phyloP scores from a whole-genome alignment of 768 basidiomycete genomes.

The Lactarius vividus region DNA sequence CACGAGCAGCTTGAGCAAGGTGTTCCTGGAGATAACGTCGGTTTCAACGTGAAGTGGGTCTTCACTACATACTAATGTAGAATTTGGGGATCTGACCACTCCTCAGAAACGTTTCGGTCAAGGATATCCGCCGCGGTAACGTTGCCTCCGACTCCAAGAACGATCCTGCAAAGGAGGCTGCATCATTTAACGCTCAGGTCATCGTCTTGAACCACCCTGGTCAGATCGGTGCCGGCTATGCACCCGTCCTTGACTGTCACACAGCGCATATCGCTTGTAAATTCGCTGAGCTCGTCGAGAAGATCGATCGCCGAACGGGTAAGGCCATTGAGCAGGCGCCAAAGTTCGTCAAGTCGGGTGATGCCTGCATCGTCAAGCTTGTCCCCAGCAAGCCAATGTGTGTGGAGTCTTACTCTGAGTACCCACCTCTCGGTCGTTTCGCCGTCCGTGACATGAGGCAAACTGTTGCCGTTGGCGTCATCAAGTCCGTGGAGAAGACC shows the following conservation, averaged over 20 bases:
- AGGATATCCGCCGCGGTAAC: conserved; percentile 99
- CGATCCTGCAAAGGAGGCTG: conserved; percentile 99
- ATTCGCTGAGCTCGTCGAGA: conserved; percentile 97
- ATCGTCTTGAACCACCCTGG: conserved; percentile 99
- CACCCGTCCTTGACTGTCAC: conserved; percentile 99
- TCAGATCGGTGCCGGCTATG: conserved; percentile 99
- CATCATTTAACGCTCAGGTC: conserved; percentile 99
- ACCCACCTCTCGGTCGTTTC: conserved; percentile 99
- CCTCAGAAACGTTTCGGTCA: conserved; percentile 95
- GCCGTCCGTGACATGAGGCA: conserved; percentile 99
- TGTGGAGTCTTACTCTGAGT: conserved; percentile 92
- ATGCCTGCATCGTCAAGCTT: conserved; percentile 98
- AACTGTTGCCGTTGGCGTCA: conserved; percentile 98
- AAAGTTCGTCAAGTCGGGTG: conserved; percentile 99
- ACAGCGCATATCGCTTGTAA: conserved; percentile 99
- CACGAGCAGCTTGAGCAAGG: conserved; percentile 97
- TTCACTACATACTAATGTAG: conserved; percentile 10
- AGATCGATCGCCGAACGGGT: conserved; percentile 98
- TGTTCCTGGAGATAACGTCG: conserved; percentile 97
- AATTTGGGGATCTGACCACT: conserved; percentile 14
- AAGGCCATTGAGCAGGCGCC: conserved; percentile 84
- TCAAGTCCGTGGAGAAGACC: conserved; percentile 96
- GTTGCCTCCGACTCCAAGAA: conserved; percentile 99
- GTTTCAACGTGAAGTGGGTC: conserved; percentile 94
- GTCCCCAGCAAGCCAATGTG: conserved; percentile 96